Percentiles rank a stretch among this genome's conserved stretches.
These are phyloP conservation scores for Russula vinacea DNA, from an alignment of 768 basidiomycete species.

Conservation along the genomic window DNA sequence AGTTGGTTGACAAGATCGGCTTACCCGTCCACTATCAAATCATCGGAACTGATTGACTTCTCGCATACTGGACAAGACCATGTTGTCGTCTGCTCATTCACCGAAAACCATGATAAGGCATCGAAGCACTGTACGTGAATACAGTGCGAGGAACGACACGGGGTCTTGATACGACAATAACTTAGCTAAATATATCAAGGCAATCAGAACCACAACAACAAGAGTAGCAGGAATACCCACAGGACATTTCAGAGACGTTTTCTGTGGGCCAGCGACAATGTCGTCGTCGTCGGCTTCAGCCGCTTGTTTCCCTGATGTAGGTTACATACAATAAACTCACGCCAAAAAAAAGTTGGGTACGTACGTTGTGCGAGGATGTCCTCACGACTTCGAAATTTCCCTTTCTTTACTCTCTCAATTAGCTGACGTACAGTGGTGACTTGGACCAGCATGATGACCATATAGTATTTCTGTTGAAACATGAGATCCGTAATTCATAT, in stretches of 20 bases:
- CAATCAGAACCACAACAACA: neutral
- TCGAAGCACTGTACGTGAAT: conserved; percentile 96
- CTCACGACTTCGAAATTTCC: conserved; percentile 59
- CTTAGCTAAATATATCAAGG: conserved; percentile 53
- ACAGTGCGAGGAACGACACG: conserved; percentile 84
- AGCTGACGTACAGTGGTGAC: conserved; percentile 65
- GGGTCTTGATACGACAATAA: conserved; percentile 77
- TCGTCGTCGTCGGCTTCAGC: conserved; percentile 76
- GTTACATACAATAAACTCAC: conserved; percentile 3
- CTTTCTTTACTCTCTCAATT: conserved; percentile 63
- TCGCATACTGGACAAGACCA: conserved; percentile 96
- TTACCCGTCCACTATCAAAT: conserved; percentile 90
- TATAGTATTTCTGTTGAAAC: conserved; percentile 74
- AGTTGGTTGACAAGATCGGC: conserved; percentile 30
- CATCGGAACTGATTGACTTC: conserved; percentile 67
- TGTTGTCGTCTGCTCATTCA: conserved; percentile 95
- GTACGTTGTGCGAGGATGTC: conserved; percentile 69
- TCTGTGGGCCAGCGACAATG: conserved; percentile 84
- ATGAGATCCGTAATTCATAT: neutral
- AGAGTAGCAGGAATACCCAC: conserved; percentile 47
- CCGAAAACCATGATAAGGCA: conserved; percentile 86
- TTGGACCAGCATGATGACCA: conserved; percentile 83
- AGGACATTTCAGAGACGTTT: conserved; percentile 91
- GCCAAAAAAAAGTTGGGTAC: conserved; percentile 32
- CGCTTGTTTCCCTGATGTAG: conserved; percentile 50